Evolutionary conservation across 2,329 filamentous ascomycete species (phyloP).

Genomic region (Colletotrichum higginsianum): DNA sequence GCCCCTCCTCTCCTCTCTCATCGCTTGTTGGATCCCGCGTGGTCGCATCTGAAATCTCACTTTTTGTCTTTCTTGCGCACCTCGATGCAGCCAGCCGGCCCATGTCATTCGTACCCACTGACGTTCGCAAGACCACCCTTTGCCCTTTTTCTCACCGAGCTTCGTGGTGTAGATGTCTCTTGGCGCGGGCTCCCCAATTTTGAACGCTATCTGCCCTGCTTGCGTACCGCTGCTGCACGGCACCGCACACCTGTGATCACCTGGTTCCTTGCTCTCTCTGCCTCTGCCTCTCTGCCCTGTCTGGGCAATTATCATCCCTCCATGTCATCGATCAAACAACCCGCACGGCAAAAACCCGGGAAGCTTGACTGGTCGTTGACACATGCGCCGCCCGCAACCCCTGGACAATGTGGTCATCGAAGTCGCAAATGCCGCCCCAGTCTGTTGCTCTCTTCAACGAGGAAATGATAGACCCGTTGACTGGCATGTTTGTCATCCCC

Average conservation of each 20-base stretch:
- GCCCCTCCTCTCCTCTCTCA: conserved; percentile 15
- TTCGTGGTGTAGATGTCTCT: conserved; percentile 24
- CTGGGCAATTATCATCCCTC: conserved; percentile 8
- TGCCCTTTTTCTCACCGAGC: conserved; percentile 20
- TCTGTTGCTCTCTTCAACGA: conserved; percentile 17
- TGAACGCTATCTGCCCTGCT: conserved; percentile 2
- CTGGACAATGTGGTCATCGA: conserved; percentile 16
- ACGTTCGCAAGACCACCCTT: conserved; percentile 31
- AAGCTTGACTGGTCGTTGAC: conserved; percentile 25
- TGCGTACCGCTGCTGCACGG: conserved; percentile 14
- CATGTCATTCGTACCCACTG: conserved; percentile 9
- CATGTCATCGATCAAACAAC: conserved; percentile 36
- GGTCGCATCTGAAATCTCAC: conserved; percentile 39
- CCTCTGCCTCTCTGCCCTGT: background rate
- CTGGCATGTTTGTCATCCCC: conserved; percentile 15
- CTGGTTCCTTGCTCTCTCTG: conserved; percentile 4
- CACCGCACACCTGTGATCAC: conserved; percentile 1
- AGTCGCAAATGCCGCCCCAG: background rate
- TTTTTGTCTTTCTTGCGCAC: conserved; percentile 23
- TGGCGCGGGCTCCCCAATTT: conserved; percentile 24
- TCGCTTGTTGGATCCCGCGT: conserved; percentile 2
- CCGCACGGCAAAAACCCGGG: conserved; percentile 1
- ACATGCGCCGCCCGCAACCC: conserved; percentile 10
- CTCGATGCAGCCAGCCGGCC: conserved; percentile 36
- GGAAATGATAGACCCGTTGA: conserved; percentile 34